Base-by-base conservation (phyloP, 306 rosid genomes). In the Begonia loranthoides region DNA sequence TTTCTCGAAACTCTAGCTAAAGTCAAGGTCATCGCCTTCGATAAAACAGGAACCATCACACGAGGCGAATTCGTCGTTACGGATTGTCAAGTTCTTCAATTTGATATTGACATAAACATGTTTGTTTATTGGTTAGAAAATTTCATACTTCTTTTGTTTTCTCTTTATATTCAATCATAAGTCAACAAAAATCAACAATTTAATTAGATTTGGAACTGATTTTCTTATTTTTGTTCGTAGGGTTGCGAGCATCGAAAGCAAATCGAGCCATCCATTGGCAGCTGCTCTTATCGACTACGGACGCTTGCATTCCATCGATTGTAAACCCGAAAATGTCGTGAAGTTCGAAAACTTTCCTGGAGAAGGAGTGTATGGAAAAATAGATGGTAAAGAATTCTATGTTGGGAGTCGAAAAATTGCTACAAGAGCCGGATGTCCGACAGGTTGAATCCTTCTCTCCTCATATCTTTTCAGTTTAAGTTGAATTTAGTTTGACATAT, bases 251-350 rank as follows among this genome's bases (percentile, higher is more conserved):
- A 66, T 92, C 45, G 99, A 92, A 79, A 83, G 88, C 72, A 92
- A 92, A 74, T 79, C 99, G 47, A 86, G 99, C 45, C 99, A 92
- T 79, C 99, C 99, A 53, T 73, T 86, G 88, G 94, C 96, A 9
- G 74, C 69, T 33, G 87, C 99, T 13, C 71, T 92, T 41, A 71
- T 92, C 54, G 87, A 75, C 53, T 69, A 86, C 10, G 99, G 86
- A 65, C 83, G 85, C 76, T 80, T 82, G n/a, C 78, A 66, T 38
- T 76, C 73, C 1, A 59, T 92, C 55, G 79, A 73, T 52, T 87
- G 88, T 50, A 79, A 78, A 45, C 84, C 96, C 5, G 99, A 92
- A 63, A 69, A 58, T 40, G 99, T 86, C 62, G 74, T 64, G 2
- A 79, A 73, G 52, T 92, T 82, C 45, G 71, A 83, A 55, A 86